Percentiles rank a stretch among this genome's conserved stretches.
Conservation (phyloP, 257 asterid species). For the Fraxinus excelsior region DNA sequence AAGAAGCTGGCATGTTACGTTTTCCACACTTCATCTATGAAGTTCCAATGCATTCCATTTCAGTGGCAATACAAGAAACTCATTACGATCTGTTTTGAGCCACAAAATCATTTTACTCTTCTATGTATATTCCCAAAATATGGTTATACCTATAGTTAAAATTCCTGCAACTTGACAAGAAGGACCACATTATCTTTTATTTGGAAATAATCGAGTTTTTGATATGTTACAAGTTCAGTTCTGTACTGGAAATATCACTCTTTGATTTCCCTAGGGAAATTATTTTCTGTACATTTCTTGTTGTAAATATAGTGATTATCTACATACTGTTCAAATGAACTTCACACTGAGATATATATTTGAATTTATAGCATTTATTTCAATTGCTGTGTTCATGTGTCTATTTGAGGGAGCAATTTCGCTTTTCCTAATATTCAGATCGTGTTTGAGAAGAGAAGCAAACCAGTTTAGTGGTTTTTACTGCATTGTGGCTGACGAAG, state of each 20-base stretch:
- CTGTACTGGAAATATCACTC: background rate
- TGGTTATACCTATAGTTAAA: background rate
- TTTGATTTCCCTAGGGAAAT: background rate
- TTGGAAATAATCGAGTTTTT: background rate
- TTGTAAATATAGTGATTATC: background rate
- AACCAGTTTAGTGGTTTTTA: no score
- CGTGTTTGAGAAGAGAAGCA: no score
- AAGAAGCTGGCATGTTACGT: background rate
- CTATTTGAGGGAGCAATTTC: no score
- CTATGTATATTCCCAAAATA: background rate
- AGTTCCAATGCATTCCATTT: background rate
- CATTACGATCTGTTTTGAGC: background rate
- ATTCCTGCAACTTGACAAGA: background rate
- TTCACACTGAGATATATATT: no score
- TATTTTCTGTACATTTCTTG: background rate
- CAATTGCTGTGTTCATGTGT: no score
- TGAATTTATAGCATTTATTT: no score
- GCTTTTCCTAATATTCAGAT: no score
- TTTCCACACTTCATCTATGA: background rate
- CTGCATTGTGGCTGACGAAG: no score
- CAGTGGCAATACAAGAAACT: background rate
- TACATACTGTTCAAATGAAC: background rate
- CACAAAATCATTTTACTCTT: background rate
- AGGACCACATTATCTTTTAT: background rate
- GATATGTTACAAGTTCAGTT: constrained; percentile 18